These are phyloP conservation scores for Crepidotus variabilis DNA, from an alignment of 768 basidiomycete species.

Conservation along the genomic window DNA sequence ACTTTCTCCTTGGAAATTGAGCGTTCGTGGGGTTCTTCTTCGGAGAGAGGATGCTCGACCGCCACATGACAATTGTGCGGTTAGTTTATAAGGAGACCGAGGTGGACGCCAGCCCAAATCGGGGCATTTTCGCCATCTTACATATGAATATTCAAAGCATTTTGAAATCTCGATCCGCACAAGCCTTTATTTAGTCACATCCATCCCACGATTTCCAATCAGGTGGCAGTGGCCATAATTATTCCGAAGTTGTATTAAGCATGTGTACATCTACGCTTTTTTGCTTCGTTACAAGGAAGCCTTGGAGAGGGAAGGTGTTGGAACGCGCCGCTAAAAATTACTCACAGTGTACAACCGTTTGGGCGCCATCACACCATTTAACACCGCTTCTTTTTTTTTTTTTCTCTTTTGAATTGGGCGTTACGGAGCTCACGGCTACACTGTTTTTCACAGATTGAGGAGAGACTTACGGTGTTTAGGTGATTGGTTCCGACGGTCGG, in stretches of 20 bases:
- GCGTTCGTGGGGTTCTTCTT: background rate
- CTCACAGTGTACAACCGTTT: background rate
- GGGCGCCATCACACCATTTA: slow-evolving; percentile 12
- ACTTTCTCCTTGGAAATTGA: background rate
- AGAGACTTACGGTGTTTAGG: background rate
- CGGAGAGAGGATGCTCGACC: background rate
- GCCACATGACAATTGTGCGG: slow-evolving; percentile 3
- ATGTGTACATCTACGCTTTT: background rate
- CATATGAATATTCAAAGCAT: background rate
- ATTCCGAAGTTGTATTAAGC: slow-evolving; percentile 28
- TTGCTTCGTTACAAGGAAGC: background rate
- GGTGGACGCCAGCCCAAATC: slow-evolving; percentile 13
- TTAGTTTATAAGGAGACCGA: slow-evolving; percentile 12
- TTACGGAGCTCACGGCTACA: background rate
- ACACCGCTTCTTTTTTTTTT: slow-evolving; percentile 10
- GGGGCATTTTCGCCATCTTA: slow-evolving; percentile 1
- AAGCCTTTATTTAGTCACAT: slow-evolving; percentile 6
- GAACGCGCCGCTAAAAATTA: background rate
- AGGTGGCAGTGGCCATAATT: slow-evolving; percentile 33
- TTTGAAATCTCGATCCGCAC: background rate
- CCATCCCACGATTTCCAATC: slow-evolving; percentile 19
- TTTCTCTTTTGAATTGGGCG: background rate
- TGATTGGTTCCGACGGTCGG: slow-evolving; percentile 16
- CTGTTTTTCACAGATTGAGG: background rate
- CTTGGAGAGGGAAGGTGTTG: background rate